Conservation (phyloP, 371 early-diverging fungal species). For the Sporodiniella umbellata region DNA sequence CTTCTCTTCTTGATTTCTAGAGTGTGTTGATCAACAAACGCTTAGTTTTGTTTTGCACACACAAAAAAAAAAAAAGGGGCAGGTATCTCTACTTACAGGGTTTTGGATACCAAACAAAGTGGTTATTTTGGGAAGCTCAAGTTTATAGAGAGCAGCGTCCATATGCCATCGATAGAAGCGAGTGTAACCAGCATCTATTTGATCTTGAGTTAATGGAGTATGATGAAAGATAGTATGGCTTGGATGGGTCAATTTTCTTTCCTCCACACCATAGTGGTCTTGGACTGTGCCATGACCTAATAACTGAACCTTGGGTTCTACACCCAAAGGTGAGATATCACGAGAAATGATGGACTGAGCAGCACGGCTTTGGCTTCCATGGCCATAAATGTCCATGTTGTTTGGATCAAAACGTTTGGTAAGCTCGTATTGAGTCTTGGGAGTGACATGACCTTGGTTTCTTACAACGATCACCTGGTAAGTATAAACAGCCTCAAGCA, state of each 20-base stretch:
- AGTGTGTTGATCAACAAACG: not conserved
- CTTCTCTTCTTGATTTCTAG: slow-evolving; percentile 40
- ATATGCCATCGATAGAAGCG: slow-evolving; percentile 53
- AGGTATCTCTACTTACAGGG: slow-evolving; percentile 28
- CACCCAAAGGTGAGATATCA: slow-evolving; percentile 43
- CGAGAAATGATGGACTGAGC: slow-evolving; percentile 41
- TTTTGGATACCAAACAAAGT: slow-evolving; percentile 45
- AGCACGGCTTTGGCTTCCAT: slow-evolving; percentile 39
- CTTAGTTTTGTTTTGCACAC: not conserved
- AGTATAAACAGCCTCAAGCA: slow-evolving; percentile 44
- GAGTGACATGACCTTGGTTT: slow-evolving; percentile 37
- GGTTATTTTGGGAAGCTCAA: slow-evolving; percentile 47
- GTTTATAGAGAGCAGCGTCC: slow-evolving; percentile 49
- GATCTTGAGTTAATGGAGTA: slow-evolving; percentile 29
- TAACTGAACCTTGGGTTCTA: slow-evolving; percentile 44
- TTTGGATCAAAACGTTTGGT: slow-evolving; percentile 46
- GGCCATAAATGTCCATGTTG: slow-evolving; percentile 45
- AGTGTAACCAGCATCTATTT: slow-evolving; percentile 40
- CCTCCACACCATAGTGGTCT: slow-evolving; percentile 43
- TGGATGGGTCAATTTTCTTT: slow-evolving; percentile 40
- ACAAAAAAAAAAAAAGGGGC: too few species aligned
- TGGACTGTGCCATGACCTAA: slow-evolving; percentile 39
- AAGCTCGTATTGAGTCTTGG: slow-evolving; percentile 38
- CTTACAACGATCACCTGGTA: slow-evolving; percentile 44
- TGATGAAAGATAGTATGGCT: slow-evolving; percentile 42